Evolutionary conservation across 768 basidiomycete species (phyloP).

Genomic region (Leccinum broughii): DNA sequence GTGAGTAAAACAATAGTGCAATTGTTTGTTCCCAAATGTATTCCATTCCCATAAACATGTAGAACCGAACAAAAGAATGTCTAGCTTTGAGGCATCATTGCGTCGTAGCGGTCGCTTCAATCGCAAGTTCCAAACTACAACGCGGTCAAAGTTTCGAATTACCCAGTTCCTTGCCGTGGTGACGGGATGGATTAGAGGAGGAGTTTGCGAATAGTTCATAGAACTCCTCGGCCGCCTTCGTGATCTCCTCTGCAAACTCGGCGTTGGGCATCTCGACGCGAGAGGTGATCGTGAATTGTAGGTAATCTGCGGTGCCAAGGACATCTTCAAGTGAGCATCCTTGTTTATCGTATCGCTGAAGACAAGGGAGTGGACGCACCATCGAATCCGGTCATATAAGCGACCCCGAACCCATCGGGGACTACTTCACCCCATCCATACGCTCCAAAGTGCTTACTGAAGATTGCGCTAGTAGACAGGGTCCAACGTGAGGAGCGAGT

Average conservation of each 20-base stretch:
- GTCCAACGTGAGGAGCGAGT: conserved; percentile 78
- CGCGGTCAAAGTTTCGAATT: conserved; percentile 21
- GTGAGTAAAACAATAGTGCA: neutral
- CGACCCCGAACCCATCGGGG: conserved; percentile 90
- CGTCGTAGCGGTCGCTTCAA: neutral
- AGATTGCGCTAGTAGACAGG: conserved; percentile 86
- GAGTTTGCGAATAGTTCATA: conserved; percentile 50
- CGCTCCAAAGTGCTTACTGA: conserved; percentile 77
- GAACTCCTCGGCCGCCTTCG: conserved; percentile 64
- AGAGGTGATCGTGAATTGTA: conserved; percentile 89
- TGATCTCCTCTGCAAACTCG: conserved; percentile 70
- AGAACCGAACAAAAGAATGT: neutral
- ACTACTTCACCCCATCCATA: conserved; percentile 98
- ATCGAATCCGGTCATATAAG: conserved; percentile 90
- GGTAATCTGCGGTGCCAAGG: conserved; percentile 49
- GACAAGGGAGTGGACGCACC: conserved; percentile 41
- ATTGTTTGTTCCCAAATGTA: neutral
- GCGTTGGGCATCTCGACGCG: conserved; percentile 81
- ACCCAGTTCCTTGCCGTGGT: neutral
- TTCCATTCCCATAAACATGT: neutral
- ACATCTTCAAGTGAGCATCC: conserved; percentile 4
- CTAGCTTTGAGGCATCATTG: neutral
- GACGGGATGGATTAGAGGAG: neutral
- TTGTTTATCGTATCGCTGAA: neutral
- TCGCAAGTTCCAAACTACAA: neutral